Conservation (phyloP, 768 basidiomycete species). For the Tremella yokohamensis region DNA sequence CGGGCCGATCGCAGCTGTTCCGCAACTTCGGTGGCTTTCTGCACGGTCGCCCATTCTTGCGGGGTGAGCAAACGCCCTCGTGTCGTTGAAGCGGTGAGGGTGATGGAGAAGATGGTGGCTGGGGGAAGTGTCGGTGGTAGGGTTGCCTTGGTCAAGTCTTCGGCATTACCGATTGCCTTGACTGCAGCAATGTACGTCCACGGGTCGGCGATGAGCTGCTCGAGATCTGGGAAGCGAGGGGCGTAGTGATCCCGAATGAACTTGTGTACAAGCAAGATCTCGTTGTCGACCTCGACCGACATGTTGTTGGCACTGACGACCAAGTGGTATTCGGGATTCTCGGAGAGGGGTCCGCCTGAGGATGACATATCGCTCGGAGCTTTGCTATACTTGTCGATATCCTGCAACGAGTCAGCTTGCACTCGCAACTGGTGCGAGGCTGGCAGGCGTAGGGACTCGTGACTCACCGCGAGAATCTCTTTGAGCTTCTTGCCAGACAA, state of each 20-base stretch:
- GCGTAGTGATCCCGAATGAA: constrained; percentile 98
- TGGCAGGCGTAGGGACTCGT: not conserved
- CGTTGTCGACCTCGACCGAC: constrained; percentile 96
- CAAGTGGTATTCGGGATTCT: constrained; percentile 91
- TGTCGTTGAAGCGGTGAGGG: constrained; percentile 90
- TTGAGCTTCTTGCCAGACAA: constrained; percentile 80
- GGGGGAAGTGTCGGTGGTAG: constrained; percentile 74
- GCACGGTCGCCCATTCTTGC: constrained; percentile 72
- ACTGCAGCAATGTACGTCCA: constrained; percentile 89
- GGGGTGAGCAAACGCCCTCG: constrained; percentile 69
- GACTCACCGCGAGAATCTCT: constrained; percentile 72
- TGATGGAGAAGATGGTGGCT: constrained; percentile 91
- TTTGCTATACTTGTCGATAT: constrained; percentile 78
- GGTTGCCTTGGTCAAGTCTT: constrained; percentile 83
- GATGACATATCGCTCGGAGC: constrained; percentile 75
- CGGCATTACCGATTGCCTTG: constrained; percentile 76
- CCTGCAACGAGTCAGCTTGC: constrained; percentile 55
- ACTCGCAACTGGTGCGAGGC: not conserved
- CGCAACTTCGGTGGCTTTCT: constrained; percentile 82
- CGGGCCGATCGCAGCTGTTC: constrained; percentile 82
- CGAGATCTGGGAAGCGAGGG: constrained; percentile 91
- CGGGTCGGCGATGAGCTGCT: constrained; percentile 88
- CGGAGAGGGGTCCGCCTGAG: constrained; percentile 64
- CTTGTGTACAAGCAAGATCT: constrained; percentile 96
- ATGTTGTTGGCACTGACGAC: constrained; percentile 98